Percentiles rank a stretch among this genome's conserved stretches.
Conservation (phyloP, 176 grass and related monocot genomes). For the Thalia dealbata region DNA sequence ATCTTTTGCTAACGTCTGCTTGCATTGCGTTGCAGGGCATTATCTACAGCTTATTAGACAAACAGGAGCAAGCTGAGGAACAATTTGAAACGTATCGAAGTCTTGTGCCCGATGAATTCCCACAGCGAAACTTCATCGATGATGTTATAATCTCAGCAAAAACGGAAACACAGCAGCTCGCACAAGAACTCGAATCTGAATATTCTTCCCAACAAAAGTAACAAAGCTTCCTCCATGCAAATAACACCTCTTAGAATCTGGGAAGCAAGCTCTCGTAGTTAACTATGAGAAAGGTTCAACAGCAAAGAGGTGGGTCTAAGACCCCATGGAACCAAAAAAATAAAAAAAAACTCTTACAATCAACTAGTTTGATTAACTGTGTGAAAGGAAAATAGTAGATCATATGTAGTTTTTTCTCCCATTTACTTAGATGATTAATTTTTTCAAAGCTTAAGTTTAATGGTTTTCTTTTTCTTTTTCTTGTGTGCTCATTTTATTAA, state of each 20-base stretch:
- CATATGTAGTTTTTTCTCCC: not conserved
- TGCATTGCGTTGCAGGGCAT: conserved; percentile 46
- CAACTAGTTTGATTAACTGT: not conserved
- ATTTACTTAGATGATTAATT: no score
- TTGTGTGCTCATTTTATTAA: no score
- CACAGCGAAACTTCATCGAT: conserved; percentile 72
- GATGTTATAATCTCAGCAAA: conserved; percentile 55
- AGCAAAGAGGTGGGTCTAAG: no score
- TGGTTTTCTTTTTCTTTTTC: no score
- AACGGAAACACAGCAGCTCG: conserved; percentile 40
- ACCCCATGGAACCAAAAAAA: no score
- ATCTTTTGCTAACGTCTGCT: not conserved
- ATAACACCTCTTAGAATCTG: no score
- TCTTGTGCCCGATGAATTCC: conserved; percentile 80
- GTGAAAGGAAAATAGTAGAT: not conserved
- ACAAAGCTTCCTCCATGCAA: not conserved
- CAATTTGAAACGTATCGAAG: conserved; percentile 60
- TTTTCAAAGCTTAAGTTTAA: no score
- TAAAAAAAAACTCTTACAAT: no score
- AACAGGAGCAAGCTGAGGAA: conserved; percentile 54
- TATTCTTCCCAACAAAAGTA: conserved; percentile 21
- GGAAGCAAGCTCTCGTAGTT: no score
- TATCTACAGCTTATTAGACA: conserved; percentile 70
- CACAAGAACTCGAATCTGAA: conserved; percentile 42
- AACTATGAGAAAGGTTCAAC: no score